Evolutionary conservation across 176 grass and related monocot genomes (phyloP).

Genomic region (Echinochloa phyllopogon): DNA sequence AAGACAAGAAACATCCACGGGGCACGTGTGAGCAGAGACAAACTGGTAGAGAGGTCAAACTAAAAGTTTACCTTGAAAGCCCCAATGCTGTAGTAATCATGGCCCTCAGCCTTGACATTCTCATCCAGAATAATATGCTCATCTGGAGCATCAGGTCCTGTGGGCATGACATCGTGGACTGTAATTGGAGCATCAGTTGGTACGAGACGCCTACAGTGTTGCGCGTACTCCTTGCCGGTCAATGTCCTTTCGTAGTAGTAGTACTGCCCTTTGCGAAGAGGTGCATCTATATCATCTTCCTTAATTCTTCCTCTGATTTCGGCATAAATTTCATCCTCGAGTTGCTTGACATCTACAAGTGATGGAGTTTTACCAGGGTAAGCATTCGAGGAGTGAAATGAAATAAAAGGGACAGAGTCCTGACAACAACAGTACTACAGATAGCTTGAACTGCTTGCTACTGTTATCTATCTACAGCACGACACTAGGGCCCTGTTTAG

Average conservation of each 20-base stretch:
- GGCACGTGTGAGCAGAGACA: neutral
- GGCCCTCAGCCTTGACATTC: slow-evolving; percentile 73
- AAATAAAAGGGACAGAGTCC: neutral
- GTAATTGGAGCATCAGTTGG: slow-evolving; percentile 51
- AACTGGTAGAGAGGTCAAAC: neutral
- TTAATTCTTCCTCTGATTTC: slow-evolving; percentile 91
- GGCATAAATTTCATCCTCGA: slow-evolving; percentile 75
- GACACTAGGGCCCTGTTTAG: no score
- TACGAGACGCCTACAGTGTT: slow-evolving; percentile 65
- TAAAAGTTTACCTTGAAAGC: slow-evolving; percentile 62
- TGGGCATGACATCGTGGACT: slow-evolving; percentile 75
- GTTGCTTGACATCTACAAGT: slow-evolving; percentile 71
- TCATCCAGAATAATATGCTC: slow-evolving; percentile 93
- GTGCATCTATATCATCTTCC: slow-evolving; percentile 74
- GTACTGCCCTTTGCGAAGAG: slow-evolving; percentile 58
- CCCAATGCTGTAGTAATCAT: slow-evolving; percentile 78
- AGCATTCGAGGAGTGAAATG: neutral
- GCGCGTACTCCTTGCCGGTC: slow-evolving; percentile 79
- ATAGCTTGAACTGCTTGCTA: neutral
- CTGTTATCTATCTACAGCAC: no score
- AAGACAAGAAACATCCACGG: slow-evolving; percentile 22
- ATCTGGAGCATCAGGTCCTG: slow-evolving; percentile 56
- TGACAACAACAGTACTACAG: no score
- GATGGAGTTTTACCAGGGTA: neutral
- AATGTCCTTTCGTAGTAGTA: slow-evolving; percentile 89